Conservation (phyloP, 345 rosid species). For the Lepidium aucheri region DNA sequence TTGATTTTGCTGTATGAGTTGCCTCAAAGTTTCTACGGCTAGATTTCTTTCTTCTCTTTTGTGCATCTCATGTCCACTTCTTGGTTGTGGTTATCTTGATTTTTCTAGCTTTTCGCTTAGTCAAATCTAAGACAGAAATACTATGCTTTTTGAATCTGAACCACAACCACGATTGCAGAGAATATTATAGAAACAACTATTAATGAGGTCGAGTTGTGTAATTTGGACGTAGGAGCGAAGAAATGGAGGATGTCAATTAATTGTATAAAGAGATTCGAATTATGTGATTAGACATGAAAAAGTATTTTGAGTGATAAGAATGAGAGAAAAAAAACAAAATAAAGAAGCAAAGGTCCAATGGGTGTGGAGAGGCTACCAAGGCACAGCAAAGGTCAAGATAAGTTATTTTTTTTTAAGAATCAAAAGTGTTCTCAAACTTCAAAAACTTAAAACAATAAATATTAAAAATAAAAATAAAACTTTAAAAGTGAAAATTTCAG, state of each 20-base stretch:
- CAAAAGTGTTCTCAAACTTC: constrained; percentile 10
- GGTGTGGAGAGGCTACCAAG: constrained; percentile 21
- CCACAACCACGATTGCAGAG: no score
- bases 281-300: constrained; percentile 23
- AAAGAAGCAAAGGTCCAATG: constrained; percentile 25
- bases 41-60: no score
- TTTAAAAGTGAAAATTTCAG: background rate
- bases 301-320: constrained; percentile 13
- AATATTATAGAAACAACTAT: background rate
- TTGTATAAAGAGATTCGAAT: constrained; percentile 17
- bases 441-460: background rate
- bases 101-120: no score
- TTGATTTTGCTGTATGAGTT: no score
- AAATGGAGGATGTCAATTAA: constrained; percentile 20
- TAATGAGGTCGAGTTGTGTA: background rate
- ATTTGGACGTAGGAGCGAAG: background rate
- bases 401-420: constrained; percentile 22
- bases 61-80: no score
- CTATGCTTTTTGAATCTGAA: no score
- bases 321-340: background rate
- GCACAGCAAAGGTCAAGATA: constrained; percentile 32
- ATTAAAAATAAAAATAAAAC: background rate
- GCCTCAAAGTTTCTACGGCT: no score
- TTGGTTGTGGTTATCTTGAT: no score
- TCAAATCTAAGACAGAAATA: no score